Evolutionary conservation across 176 grass and related monocot genomes (phyloP).

Genomic region (Sorghum bicolor): Sorghum_bicolor_NCBIv3 NC_012876.2:27546001-27546500

Average conservation of each 20-base stretch:
- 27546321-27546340: constrained; percentile 73
- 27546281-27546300: constrained; percentile 54
- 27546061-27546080: constrained; percentile 12
- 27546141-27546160: constrained; percentile 23
- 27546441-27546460: constrained; percentile 22
- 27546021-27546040: constrained; percentile 14
- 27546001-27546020: constrained; percentile 27
- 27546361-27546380: constrained; percentile 37
- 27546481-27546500: constrained; percentile 9
- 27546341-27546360: constrained; percentile 46
- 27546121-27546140: not conserved
- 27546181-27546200: constrained; percentile 27
- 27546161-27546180: constrained; percentile 30
- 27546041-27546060: constrained; percentile 14
- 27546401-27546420: not conserved
- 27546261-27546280: constrained; percentile 41
- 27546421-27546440: constrained; percentile 28
- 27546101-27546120: constrained; percentile 20
- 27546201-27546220: constrained; percentile 53
- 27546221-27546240: constrained; percentile 52
- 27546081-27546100: not conserved
- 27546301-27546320: constrained; percentile 59
- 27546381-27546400: constrained; percentile 11
- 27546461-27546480: constrained; percentile 31
- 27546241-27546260: constrained; percentile 47